Evolutionary conservation across 1,284 basidiomycete species (phyloP).

Genomic region (Naganishia sp.): DNA sequence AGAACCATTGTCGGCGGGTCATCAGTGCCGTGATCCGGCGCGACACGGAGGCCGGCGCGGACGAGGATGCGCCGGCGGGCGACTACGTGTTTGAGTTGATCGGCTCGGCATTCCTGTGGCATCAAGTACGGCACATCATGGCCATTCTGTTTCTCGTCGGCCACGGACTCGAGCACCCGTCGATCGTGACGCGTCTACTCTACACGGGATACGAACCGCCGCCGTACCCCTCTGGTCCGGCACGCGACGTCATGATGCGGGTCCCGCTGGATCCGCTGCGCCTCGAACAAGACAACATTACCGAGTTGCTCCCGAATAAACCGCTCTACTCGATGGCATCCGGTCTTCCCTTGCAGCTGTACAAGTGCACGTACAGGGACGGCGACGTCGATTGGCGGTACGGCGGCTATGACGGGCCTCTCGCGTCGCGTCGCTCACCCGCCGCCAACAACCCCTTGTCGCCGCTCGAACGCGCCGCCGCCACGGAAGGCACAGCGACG

Average conservation of each 20-base stretch:
- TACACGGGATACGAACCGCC: conserved; percentile 59
- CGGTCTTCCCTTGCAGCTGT: conserved; percentile 84
- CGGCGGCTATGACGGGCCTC: conserved; percentile 56
- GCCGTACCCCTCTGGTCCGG: conserved; percentile 15
- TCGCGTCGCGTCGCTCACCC: conserved; percentile 33
- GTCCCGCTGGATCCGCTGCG: conserved; percentile 37
- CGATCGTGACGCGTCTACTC: conserved; percentile 71
- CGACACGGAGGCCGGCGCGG: conserved; percentile 15
- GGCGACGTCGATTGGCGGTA: conserved; percentile 73
- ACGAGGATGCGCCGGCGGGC: not conserved
- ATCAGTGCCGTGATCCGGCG: conserved; percentile 43
- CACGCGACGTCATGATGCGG: not conserved
- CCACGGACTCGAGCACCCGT: conserved; percentile 71
- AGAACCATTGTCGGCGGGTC: conserved; percentile 56
- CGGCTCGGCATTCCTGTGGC: conserved; percentile 90
- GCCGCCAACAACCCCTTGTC: conserved; percentile 20
- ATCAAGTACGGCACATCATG: conserved; percentile 97
- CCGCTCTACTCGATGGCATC: conserved; percentile 93
- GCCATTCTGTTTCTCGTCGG: conserved; percentile 89
- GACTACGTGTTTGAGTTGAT: conserved; percentile 78
- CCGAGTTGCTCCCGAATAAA: conserved; percentile 61
- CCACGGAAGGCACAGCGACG: conserved; percentile 41
- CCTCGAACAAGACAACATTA: conserved; percentile 45
- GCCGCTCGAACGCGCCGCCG: conserved; percentile 31
- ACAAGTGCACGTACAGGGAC: conserved; percentile 78